phyloP scores from a whole-genome alignment of 1,284 basidiomycete species.

The Cryptococcus sp. region DNA sequence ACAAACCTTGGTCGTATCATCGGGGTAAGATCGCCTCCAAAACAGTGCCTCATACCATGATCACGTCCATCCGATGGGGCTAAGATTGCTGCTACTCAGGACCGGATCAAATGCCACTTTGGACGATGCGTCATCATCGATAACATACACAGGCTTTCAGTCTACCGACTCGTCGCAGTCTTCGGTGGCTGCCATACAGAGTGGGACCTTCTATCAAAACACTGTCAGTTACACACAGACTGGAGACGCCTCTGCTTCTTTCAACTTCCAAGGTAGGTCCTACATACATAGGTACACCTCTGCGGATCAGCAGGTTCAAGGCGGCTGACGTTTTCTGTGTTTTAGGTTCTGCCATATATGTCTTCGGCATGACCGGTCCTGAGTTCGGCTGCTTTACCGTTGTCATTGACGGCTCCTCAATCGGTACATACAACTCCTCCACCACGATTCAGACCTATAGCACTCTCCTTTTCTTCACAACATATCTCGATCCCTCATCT shows the following conservation, averaged over 20 bases:
- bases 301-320: not conserved
- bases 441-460: slow-evolving; percentile 24
- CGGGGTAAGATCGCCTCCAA: slow-evolving; percentile 16
- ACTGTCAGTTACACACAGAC: slow-evolving; percentile 33
- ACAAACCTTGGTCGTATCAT: slow-evolving; percentile 13
- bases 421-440: slow-evolving; percentile 26
- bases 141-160: slow-evolving; percentile 30
- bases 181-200: slow-evolving; percentile 19
- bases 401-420: slow-evolving; percentile 12
- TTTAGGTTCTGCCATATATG: slow-evolving; percentile 28
- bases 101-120: slow-evolving; percentile 22
- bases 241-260: slow-evolving; percentile 19
- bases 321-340: not conserved
- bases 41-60: not conserved
- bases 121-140: slow-evolving; percentile 27
- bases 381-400: slow-evolving; percentile 27
- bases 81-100: slow-evolving; percentile 4
- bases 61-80: slow-evolving; percentile 1
- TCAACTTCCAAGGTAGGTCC: slow-evolving; percentile 25
- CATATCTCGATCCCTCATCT: slow-evolving; percentile 9
- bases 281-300: not conserved
- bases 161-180: slow-evolving; percentile 15
- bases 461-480: slow-evolving; percentile 28
- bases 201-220: slow-evolving; percentile 23
- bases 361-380: slow-evolving; percentile 37